phyloP scores from a whole-genome alignment of 2,329 filamentous ascomycete species.

The Diplocarpon mali region DNA sequence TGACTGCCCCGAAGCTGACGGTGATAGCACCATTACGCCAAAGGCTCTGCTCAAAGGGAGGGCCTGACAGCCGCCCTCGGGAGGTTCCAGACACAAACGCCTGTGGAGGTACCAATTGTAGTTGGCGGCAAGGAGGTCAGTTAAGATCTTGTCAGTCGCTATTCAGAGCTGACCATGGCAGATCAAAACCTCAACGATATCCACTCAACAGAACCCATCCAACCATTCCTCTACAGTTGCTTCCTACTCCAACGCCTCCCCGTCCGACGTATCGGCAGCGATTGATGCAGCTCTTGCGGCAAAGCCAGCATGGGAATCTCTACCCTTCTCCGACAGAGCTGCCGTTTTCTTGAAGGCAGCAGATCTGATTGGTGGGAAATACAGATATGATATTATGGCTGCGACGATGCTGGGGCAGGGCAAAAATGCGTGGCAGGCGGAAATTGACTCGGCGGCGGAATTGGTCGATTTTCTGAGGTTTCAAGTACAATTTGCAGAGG shows the following conservation, averaged over 20 bases:
- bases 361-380: slow-evolving; percentile 81
- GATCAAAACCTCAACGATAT: slow-evolving; percentile 55
- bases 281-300: slow-evolving; percentile 81
- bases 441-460: slow-evolving; percentile 93
- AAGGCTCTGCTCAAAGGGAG: slow-evolving; percentile 69
- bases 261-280: slow-evolving; percentile 63
- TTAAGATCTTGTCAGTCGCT: slow-evolving; percentile 1
- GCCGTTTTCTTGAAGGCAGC: slow-evolving; percentile 94
- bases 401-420: slow-evolving; percentile 93
- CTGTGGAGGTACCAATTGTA: slow-evolving; percentile 71
- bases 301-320: slow-evolving; percentile 72
- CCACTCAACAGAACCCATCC: slow-evolving; percentile 71
- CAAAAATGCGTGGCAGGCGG: slow-evolving; percentile 98
- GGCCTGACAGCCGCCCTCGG: slow-evolving; percentile 66
- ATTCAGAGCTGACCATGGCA: slow-evolving; percentile 25
- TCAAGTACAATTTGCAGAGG: slow-evolving; percentile 87
- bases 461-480: slow-evolving; percentile 87
- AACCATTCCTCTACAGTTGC: slow-evolving; percentile 69
- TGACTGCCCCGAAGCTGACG: slow-evolving; percentile 6
- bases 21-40: slow-evolving; percentile 72
- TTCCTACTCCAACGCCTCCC: slow-evolving; percentile 71
- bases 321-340: slow-evolving; percentile 83
- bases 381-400: slow-evolving; percentile 94
- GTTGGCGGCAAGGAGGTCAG: slow-evolving; percentile 71
- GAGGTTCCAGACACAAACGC: slow-evolving; percentile 53